Conservation (phyloP, 495 filamentous ascomycete genomes). For the Collariella sp. region DNA sequence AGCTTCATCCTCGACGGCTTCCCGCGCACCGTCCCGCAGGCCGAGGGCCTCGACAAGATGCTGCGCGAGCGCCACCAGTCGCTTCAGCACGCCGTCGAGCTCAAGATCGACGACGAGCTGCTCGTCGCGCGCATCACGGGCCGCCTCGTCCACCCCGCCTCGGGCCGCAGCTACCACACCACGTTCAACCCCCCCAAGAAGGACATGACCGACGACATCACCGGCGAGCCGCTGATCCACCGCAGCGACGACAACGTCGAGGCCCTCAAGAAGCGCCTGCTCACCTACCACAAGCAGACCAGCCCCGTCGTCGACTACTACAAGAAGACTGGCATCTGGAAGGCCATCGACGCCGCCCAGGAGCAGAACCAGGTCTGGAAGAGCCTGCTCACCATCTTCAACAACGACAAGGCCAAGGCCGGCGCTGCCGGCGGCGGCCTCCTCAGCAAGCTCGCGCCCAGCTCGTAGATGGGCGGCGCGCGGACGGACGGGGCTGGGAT, state of each 20-base stretch:
- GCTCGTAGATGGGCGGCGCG: conserved; percentile 23
- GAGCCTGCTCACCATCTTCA: conserved; percentile 76
- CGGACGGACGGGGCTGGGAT: not conserved
- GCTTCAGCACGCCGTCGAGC: conserved; percentile 88
- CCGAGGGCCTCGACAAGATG: conserved; percentile 91
- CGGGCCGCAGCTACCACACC: conserved; percentile 93
- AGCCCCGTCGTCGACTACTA: conserved; percentile 89
- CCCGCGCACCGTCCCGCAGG: conserved; percentile 91
- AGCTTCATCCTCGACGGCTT: conserved; percentile 99
- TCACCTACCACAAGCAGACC: conserved; percentile 92
- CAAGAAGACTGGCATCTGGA: conserved; percentile 94
- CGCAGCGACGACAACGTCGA: conserved; percentile 95
- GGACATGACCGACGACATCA: conserved; percentile 90
- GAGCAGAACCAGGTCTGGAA: conserved; percentile 94
- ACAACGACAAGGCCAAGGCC: conserved; percentile 46
- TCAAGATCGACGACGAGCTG: conserved; percentile 91
- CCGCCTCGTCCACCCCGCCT: conserved; percentile 89
- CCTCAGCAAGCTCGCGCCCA: conserved; percentile 41
- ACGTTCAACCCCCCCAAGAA: conserved; percentile 98
- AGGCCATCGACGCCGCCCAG: conserved; percentile 91
- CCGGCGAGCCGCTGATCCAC: conserved; percentile 94
- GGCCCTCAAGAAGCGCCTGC: conserved; percentile 89
- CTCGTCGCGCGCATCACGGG: conserved; percentile 95
- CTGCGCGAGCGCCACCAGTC: conserved; percentile 61
- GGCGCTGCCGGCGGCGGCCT: conserved; percentile 33